Conservation (phyloP, 179 eudicot species). For the Actinidia arguta region DNA sequence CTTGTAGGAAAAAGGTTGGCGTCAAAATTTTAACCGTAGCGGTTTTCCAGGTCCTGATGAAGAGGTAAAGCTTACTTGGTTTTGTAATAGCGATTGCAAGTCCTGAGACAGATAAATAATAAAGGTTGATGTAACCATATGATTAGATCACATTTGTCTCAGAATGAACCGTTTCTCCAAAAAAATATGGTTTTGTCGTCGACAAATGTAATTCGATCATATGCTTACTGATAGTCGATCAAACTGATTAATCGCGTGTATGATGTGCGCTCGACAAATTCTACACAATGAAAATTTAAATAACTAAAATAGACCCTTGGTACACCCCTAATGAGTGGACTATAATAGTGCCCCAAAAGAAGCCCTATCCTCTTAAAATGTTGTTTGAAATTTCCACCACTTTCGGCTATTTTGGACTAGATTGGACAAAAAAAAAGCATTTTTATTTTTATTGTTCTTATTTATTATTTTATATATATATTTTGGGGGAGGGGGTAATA, state of each 20-base stretch:
- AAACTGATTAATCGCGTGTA: not conserved
- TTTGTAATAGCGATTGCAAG: not conserved
- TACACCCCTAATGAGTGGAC: no score
- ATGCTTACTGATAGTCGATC: no score
- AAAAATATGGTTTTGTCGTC: no score
- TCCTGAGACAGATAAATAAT: not conserved
- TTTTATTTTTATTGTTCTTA: no score
- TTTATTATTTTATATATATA: not conserved
- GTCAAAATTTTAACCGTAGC: slow-evolving; percentile 83
- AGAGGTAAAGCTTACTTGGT: slow-evolving; percentile 62
- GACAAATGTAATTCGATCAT: no score
- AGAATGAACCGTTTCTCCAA: no score
- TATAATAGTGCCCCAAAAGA: no score
- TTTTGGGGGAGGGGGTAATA: not conserved
- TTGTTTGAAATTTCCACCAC: not conserved
- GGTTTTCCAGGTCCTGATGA: slow-evolving; percentile 98
- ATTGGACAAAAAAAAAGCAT: no score
- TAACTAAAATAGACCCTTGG: no score
- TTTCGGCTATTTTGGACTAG: not conserved
- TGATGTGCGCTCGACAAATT: not conserved
- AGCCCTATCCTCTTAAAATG: not conserved
- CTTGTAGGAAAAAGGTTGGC: slow-evolving; percentile 97
- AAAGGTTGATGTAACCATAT: not conserved
- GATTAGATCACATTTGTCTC: not conserved
- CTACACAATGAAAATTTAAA: no score